Evolutionary conservation across 805 yeast genomes (phyloP).

Genomic region (Candida xiaguanensis): DNA sequence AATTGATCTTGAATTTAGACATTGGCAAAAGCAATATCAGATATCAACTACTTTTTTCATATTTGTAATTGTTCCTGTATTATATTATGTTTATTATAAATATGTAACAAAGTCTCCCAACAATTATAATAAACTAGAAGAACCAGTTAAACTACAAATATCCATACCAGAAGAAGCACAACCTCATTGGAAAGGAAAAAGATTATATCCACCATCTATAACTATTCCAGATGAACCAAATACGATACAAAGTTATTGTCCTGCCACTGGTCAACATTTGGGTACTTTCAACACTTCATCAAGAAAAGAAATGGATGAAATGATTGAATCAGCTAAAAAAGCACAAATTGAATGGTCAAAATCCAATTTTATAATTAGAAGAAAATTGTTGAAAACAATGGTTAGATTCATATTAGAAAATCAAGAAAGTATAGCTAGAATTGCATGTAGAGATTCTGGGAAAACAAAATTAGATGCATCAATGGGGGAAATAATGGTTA

Average conservation of each 20-base stretch:
- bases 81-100: constrained; percentile 31
- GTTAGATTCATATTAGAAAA: constrained; percentile 69
- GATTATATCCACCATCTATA: constrained; percentile 60
- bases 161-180: constrained; percentile 73
- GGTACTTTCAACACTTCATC: constrained; percentile 68
- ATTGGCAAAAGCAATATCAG: constrained; percentile 44
- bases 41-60: constrained; percentile 42
- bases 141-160: constrained; percentile 46
- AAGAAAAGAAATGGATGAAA: constrained; percentile 65
- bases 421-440: constrained; percentile 83
- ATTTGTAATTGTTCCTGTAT: constrained; percentile 33
- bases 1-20: constrained; percentile 37
- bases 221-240: constrained; percentile 59
- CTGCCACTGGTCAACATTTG: constrained; percentile 89
- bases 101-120: constrained; percentile 37
- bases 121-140: constrained; percentile 40
- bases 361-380: constrained; percentile 61
- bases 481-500: constrained; percentile 94
- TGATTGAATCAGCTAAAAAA: constrained; percentile 47
- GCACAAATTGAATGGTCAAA: constrained; percentile 54
- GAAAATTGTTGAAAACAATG: constrained; percentile 68
- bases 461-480: constrained; percentile 94
- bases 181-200: constrained; percentile 89
- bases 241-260: constrained; percentile 82
- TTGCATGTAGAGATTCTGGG: constrained; percentile 96